Evolutionary conservation across 1,139 yeast genomes (phyloP).

Genomic region (Meyerozyma smithsonii): DNA sequence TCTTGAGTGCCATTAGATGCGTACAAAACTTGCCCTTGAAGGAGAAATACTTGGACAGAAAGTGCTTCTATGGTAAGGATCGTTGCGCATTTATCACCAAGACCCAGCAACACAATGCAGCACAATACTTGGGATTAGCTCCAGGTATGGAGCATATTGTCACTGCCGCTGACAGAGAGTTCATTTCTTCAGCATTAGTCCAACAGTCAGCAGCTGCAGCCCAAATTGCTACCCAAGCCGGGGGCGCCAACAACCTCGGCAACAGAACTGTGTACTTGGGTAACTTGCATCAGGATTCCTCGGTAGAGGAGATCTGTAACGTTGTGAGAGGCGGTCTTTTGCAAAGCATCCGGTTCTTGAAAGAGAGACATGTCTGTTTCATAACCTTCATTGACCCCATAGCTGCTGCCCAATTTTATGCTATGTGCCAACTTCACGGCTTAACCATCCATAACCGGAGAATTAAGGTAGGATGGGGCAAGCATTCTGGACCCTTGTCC

Average conservation of each 20-base stretch:
- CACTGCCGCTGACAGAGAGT: constrained; percentile 74
- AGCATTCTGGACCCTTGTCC: constrained; percentile 87
- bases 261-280: constrained; percentile 92
- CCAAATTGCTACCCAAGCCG: constrained; percentile 68
- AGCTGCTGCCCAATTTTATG: constrained; percentile 92
- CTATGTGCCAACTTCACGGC: constrained; percentile 80
- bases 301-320: constrained; percentile 89
- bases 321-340: constrained; percentile 89
- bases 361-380: constrained; percentile 84
- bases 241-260: constrained; percentile 76
- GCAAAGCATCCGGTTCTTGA: constrained; percentile 66
- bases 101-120: constrained; percentile 96
- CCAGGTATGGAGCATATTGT: constrained; percentile 85
- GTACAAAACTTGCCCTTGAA: constrained; percentile 53
- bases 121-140: constrained; percentile 86
- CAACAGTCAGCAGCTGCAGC: constrained; percentile 72
- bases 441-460: constrained; percentile 74
- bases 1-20: constrained; percentile 54
- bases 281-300: constrained; percentile 77
- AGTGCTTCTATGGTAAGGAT: constrained; percentile 60
- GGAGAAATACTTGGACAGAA: constrained; percentile 51
- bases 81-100: constrained; percentile 76
- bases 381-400: constrained; percentile 87
- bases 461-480: constrained; percentile 94
- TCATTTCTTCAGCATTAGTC: constrained; percentile 52